Base-by-base conservation (phyloP, 805 yeast genomes). In the Isabelozyma gotoi region DNA sequence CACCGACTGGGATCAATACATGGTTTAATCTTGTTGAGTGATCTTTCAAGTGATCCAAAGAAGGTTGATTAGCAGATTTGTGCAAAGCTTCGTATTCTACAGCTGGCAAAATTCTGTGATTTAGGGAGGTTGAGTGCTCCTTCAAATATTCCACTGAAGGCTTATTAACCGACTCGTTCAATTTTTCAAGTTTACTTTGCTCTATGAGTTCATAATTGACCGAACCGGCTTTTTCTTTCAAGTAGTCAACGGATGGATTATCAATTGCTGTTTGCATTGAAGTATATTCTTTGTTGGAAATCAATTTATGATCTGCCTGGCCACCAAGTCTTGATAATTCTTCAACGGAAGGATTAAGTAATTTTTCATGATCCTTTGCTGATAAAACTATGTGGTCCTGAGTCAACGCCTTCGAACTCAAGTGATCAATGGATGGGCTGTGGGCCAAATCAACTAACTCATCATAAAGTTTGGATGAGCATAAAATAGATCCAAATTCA, bases 1-100 rank as follows among this genome's bases (percentile, higher is more conserved):
- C 47, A 18, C 18, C 34, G 4, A 35, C 33, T 2, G 55, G 40
- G 2, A 47, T 7, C 7, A 47, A 29, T 14, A 48, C 46, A 32
- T 42, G 41, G 29, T 50, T 48, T 34, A 41, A 36, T n/a, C 39
- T 21, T 24, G 21, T 24, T 1, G 57, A 50, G 11, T 38, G 40
- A 7, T 37, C 24, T 5, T 45, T 19, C 12, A 56, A 33, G 8
- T 50, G 48, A 12, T 57, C 55, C 6, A 55, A 21, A 0, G 60
- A 33, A 16, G 76, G 76, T 7, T 61, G 62, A 43, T 60, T 46
- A 0, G 71, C 73, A 10, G 55, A 47, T 24, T 52, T n/a, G 16
- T 33, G 7, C 19, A 47, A 35, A 8, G 36, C 10, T 5, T 35
- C 38, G 32, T 27, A 33, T 10, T 46, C 48, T n/a, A 20, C 19